Percentiles rank a stretch among this genome's conserved stretches.
phyloP scores from a whole-genome alignment of 2,329 filamentous ascomycete genomes.

The Tolypocladium pustulatum region DNA sequence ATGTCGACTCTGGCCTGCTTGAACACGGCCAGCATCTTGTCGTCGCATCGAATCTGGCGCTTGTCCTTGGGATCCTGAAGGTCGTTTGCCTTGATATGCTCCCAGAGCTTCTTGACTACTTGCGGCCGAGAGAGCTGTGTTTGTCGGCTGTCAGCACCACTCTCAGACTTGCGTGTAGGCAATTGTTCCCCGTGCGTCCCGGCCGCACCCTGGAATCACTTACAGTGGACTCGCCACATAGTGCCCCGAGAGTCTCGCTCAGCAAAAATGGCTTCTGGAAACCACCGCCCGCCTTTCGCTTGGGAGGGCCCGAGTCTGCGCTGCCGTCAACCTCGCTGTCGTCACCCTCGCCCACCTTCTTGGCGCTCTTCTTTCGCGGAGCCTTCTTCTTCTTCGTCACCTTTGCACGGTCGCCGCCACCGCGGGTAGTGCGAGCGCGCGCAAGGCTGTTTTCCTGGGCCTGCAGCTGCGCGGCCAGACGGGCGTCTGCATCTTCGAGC shows the following conservation, averaged over 20 bases:
- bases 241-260: constrained; percentile 56
- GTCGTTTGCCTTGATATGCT: constrained; percentile 79
- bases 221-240: constrained; percentile 61
- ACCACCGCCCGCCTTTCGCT: constrained; percentile 79
- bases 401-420: constrained; percentile 52
- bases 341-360: constrained; percentile 66
- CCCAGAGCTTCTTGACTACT: constrained; percentile 94
- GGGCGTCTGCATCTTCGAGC: constrained; percentile 69
- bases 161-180: too few relatives aligned
- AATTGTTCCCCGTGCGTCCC: background rate
- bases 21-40: constrained; percentile 84
- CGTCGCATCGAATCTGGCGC: constrained; percentile 87
- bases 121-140: constrained; percentile 78
- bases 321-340: constrained; percentile 66
- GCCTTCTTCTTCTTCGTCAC: constrained; percentile 55
- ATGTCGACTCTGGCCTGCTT: constrained; percentile 88
- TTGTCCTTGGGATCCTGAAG: constrained; percentile 88
- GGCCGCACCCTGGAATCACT: constrained; percentile 13
- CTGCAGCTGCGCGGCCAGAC: constrained; percentile 78
- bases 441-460: constrained; percentile 74
- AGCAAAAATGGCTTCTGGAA: constrained; percentile 84
- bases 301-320: constrained; percentile 45
- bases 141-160: background rate
- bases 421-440: constrained; percentile 63
- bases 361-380: constrained; percentile 62